Conservation (phyloP, 2,329 filamentous ascomycete genomes). For the Neopestalotiopsis rosae region DNA sequence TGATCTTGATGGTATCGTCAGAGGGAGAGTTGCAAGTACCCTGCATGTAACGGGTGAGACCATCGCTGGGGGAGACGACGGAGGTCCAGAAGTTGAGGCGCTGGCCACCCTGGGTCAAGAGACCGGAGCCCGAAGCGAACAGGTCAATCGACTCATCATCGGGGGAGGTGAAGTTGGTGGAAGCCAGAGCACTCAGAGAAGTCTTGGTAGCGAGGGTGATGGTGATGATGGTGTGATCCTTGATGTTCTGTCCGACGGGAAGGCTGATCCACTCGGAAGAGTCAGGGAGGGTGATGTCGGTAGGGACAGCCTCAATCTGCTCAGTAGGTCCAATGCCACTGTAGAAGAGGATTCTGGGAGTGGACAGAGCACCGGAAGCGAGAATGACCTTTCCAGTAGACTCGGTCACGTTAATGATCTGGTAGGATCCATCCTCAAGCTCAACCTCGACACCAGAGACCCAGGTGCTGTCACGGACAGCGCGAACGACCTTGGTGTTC, state of each 20-base stretch:
- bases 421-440: slow-evolving; percentile 49
- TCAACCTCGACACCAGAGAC: slow-evolving; percentile 61
- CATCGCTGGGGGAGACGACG: slow-evolving; percentile 30
- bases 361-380: slow-evolving; percentile 60
- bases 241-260: slow-evolving; percentile 44
- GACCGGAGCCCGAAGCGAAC: slow-evolving; percentile 47
- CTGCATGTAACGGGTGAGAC: slow-evolving; percentile 25
- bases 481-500: slow-evolving; percentile 28
- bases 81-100: slow-evolving; percentile 56
- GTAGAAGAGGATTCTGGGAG: slow-evolving; percentile 61
- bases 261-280: slow-evolving; percentile 41
- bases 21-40: slow-evolving; percentile 21
- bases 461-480: slow-evolving; percentile 42
- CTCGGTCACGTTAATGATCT: slow-evolving; percentile 56
- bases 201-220: slow-evolving; percentile 20
- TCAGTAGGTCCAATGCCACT: slow-evolving; percentile 60
- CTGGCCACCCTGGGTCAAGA: slow-evolving; percentile 55
- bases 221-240: slow-evolving; percentile 35
- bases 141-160: slow-evolving; percentile 32
- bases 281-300: slow-evolving; percentile 37
- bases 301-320: slow-evolving; percentile 44
- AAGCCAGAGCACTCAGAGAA: slow-evolving; percentile 40
- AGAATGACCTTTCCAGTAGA: slow-evolving; percentile 59
- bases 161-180: slow-evolving; percentile 52
- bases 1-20: slow-evolving; percentile 22